phyloP scores from a whole-genome alignment of 257 asterid species.

The Fraxinus quadrangulata region DNA sequence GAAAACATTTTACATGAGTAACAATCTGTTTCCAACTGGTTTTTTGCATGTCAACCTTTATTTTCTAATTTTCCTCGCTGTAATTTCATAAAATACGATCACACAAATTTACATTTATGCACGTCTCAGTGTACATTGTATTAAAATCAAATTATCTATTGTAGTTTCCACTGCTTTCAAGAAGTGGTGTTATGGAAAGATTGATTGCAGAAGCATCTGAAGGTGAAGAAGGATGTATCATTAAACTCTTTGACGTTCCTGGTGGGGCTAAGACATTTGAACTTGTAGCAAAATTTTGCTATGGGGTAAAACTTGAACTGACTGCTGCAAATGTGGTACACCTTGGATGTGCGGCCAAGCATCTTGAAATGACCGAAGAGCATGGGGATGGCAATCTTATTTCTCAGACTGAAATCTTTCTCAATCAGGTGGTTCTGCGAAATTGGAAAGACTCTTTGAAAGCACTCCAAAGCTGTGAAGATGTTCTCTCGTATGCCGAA shows the following conservation, averaged over 20 bases:
- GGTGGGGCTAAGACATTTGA: constrained; percentile 90
- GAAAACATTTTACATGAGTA: too few relatives aligned
- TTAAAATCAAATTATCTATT: constrained; percentile 14
- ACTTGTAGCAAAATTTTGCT: constrained; percentile 90
- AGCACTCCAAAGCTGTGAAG: constrained; percentile 84
- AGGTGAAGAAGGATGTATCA: constrained; percentile 55
- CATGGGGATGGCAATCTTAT: constrained; percentile 85
- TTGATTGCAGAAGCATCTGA: constrained; percentile 75
- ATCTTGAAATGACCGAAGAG: constrained; percentile 88
- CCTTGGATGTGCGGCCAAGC: constrained; percentile 87
- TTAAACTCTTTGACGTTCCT: constrained; percentile 63
- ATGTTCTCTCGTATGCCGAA: constrained; percentile 62
- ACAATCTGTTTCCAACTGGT: too few relatives aligned
- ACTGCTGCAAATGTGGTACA: constrained; percentile 83
- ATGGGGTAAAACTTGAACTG: constrained; percentile 92
- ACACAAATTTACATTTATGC: too few relatives aligned
- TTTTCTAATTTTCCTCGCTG: too few relatives aligned
- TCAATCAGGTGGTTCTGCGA: constrained; percentile 67
- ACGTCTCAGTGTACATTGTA: background rate
- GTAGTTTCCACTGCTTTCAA: constrained; percentile 97
- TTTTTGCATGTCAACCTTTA: too few relatives aligned
- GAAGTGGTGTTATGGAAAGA: constrained; percentile 87
- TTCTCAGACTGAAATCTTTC: constrained; percentile 72
- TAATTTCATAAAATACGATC: too few relatives aligned
- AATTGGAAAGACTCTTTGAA: constrained; percentile 86